Conservation (phyloP, 768 basidiomycete genomes). For the Mycena leptocephala region DNA sequence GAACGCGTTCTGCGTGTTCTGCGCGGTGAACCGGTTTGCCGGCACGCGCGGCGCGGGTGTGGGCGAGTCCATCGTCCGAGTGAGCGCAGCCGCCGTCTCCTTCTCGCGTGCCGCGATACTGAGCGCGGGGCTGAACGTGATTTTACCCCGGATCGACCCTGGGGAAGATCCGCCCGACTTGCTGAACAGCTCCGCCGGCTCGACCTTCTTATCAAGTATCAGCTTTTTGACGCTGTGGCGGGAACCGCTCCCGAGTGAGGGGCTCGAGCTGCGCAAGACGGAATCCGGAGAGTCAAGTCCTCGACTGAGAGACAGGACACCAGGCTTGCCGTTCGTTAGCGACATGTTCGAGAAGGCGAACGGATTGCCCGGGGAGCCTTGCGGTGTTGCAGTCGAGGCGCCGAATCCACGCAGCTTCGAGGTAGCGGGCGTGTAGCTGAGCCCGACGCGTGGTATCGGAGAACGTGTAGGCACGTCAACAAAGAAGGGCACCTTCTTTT, state of each 20-base stretch:
- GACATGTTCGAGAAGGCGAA: conserved; percentile 57
- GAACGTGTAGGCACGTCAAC: conserved; percentile 84
- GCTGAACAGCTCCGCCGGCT: conserved; percentile 78
- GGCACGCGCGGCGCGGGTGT: conserved; percentile 52
- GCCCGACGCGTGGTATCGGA: conserved; percentile 74
- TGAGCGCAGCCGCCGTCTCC: conserved; percentile 59
- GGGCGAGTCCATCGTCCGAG: conserved; percentile 52
- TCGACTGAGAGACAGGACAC: conserved; percentile 69
- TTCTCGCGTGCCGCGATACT: conserved; percentile 84
- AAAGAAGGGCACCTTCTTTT: conserved; percentile 86
- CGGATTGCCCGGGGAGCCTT: conserved; percentile 54
- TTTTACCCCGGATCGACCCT: conserved; percentile 64
- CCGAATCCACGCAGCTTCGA: conserved; percentile 84
- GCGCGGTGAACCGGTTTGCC: conserved; percentile 56
- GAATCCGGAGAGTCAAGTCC: conserved; percentile 70
- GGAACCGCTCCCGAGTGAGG: conserved; percentile 58
- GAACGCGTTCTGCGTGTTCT: conserved; percentile 47
- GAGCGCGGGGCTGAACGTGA: conserved; percentile 83
- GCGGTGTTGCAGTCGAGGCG: conserved; percentile 61
- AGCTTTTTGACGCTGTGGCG: conserved; percentile 91
- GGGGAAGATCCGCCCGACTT: conserved; percentile 61
- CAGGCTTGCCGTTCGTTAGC: conserved; percentile 70
- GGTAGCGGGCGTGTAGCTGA: conserved; percentile 78
- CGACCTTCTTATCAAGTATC: conserved; percentile 88
- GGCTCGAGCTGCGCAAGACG: conserved; percentile 75